Conservation (phyloP, 2,329 filamentous ascomycete species). For the Calonectria pseudoreteaudii region DNA sequence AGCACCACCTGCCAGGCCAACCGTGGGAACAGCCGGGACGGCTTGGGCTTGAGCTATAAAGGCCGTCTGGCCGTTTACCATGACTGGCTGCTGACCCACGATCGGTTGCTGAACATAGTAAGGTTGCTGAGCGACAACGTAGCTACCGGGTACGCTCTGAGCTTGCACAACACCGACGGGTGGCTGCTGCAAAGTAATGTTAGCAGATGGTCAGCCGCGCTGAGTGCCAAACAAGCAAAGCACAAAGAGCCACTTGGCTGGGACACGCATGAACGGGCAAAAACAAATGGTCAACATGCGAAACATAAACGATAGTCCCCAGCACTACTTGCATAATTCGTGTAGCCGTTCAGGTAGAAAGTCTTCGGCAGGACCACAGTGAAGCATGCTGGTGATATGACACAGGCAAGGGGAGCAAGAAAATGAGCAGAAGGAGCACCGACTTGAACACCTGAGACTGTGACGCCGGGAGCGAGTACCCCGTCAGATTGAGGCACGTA, state of each 20-base stretch:
- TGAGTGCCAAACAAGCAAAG: slow-evolving; percentile 3
- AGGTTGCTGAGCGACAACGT: slow-evolving; percentile 50
- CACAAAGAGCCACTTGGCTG: slow-evolving; percentile 28
- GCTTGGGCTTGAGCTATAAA: slow-evolving; percentile 42
- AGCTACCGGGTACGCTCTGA: slow-evolving; percentile 43
- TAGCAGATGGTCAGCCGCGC: background rate
- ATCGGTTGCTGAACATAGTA: slow-evolving; percentile 47
- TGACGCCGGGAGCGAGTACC: slow-evolving; percentile 43
- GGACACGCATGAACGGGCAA: background rate
- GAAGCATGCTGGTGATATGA: slow-evolving; percentile 36
- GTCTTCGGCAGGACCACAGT: slow-evolving; percentile 49
- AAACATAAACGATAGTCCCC: slow-evolving; percentile 10
- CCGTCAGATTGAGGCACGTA: slow-evolving; percentile 67
- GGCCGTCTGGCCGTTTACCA: slow-evolving; percentile 46
- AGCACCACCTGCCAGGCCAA: slow-evolving; percentile 41
- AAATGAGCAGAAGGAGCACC: slow-evolving; percentile 46
- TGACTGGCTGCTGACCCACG: slow-evolving; percentile 46
- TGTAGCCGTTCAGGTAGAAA: slow-evolving; percentile 46
- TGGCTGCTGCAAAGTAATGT: slow-evolving; percentile 43
- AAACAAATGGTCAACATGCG: background rate
- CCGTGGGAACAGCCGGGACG: slow-evolving; percentile 41
- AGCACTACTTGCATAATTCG: slow-evolving; percentile 55
- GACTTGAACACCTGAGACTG: slow-evolving; percentile 50
- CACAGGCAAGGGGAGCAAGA: slow-evolving; percentile 38
- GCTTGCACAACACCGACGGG: slow-evolving; percentile 41